Conservation (phyloP, 2,329 filamentous ascomycete species). For the Sordariomycetes sp. region DNA sequence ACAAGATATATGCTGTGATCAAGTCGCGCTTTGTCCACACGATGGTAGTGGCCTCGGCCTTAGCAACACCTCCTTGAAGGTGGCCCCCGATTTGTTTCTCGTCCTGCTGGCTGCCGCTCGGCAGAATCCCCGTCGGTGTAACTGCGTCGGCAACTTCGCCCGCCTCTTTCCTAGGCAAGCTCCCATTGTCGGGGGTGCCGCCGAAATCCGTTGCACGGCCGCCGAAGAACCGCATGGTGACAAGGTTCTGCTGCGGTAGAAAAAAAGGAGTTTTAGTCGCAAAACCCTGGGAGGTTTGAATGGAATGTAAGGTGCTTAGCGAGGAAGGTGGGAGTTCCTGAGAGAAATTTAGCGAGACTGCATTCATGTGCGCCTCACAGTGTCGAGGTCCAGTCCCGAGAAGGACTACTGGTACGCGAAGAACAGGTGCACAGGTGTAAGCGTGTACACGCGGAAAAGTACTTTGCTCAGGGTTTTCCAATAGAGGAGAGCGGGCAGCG, state of each 20-base stretch:
- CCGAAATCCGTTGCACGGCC: not conserved
- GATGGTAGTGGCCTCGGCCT: constrained; percentile 26
- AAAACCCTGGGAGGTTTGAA: not conserved
- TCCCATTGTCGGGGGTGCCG: not conserved
- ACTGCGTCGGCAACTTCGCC: not conserved
- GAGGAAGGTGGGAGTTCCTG: not conserved
- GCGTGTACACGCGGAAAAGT: no score
- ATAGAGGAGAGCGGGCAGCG: no score
- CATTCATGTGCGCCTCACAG: no score
- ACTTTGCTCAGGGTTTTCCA: no score
- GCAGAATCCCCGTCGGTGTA: not conserved
- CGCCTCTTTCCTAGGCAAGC: not conserved
- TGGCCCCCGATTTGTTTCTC: constrained; percentile 2
- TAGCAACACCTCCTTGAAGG: constrained; percentile 23
- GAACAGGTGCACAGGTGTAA: no score
- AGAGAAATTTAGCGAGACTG: no score
- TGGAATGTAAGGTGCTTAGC: not conserved
- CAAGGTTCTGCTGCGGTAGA: not conserved
- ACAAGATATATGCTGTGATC: constrained; percentile 23
- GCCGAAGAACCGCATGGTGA: not conserved
- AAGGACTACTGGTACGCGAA: no score
- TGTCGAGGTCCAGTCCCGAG: no score
- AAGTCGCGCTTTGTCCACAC: constrained; percentile 27
- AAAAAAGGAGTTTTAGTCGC: no score
- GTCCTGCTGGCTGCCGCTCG: not conserved